Evolutionary conservation across 2,329 filamentous ascomycete species (phyloP), one percentile per base, ranked within the genome.

Genomic region (Aspergillus udagawae): DNA sequence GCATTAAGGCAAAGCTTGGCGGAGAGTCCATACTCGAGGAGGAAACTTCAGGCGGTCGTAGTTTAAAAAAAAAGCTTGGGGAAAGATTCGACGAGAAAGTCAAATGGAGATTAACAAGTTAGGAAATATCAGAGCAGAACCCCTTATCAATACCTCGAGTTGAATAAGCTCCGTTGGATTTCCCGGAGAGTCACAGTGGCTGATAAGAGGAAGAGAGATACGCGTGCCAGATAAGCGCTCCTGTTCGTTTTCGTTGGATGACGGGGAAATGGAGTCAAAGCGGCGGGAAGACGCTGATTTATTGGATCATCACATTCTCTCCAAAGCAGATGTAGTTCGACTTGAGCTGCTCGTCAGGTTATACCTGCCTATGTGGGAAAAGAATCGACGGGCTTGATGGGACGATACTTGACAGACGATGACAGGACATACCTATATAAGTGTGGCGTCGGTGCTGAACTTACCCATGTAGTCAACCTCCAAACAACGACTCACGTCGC

Each of bases 11-110:
- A 48, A 48, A 64, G 52, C 63, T 63, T 67, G 61, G 61, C 60
- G 53, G 38, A 38, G 50, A 53, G 44, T 51, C 62, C 61, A 67
- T 61, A 58, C 67, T 62, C 55, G 65, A 53, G 41, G 64, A 47
- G 67, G 67, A 59, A 70, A 52, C 57, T 70, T 28, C 42, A 70
- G 54, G 64, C 68, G 68, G 64, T 49, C 51, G 21, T 49, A 51
- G n/a, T 14, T 7, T 20, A 27, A 20, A 41, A 20, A 41, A 47
- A 29, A 23, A 51, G 49, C 35, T 55, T 8, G 54, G 55, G 50
- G 54, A 44, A 61, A 57, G 52, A 52, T 56, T 59, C 21, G 53
- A 58, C 25, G n/a, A 52, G 55, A 47, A 56, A 45, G 44, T 32
- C 45, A 23, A 48, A 9, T 10, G 12, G 14, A 41, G 12, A 38